A percentile compares a stretch with the other conserved stretches of the same genome.
phyloP scores from a whole-genome alignment of 2,329 filamentous ascomycete genomes.

The Arthrobotrys megalospora region DNA sequence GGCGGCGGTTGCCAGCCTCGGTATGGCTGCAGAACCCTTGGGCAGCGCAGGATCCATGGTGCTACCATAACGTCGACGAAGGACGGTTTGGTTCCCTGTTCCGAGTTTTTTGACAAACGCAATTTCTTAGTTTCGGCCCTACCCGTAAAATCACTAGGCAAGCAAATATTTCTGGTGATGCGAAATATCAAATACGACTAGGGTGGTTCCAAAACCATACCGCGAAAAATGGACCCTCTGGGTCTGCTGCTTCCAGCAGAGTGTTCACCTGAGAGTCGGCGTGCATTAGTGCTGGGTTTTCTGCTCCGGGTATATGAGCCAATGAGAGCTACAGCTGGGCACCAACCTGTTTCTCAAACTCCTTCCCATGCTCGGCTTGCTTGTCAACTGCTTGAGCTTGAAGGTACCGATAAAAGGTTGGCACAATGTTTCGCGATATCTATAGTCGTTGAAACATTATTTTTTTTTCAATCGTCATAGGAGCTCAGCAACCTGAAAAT shows the following conservation, averaged over 20 bases:
- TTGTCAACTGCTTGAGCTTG: slow-evolving; percentile 75
- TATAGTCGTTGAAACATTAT: slow-evolving; percentile 65
- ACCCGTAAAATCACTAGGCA: slow-evolving; percentile 16
- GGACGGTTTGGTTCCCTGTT: slow-evolving; percentile 65
- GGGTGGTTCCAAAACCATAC: slow-evolving; percentile 45
- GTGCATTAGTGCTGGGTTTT: slow-evolving; percentile 55
- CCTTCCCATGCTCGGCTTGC: slow-evolving; percentile 74
- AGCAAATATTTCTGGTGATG: slow-evolving; percentile 17
- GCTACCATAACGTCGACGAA: slow-evolving; percentile 68
- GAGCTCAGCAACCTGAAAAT: slow-evolving; percentile 9
- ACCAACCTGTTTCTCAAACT: slow-evolving; percentile 78
- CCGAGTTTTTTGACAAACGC: slow-evolving; percentile 3
- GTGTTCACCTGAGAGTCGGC: slow-evolving; percentile 64
- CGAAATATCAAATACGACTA: slow-evolving; percentile 22
- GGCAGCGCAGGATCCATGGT: slow-evolving; percentile 68
- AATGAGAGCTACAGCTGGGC: slow-evolving; percentile 40
- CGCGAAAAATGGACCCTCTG: slow-evolving; percentile 64
- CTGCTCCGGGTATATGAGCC: slow-evolving; percentile 23
- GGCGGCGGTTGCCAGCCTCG: slow-evolving; percentile 67
- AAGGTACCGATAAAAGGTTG: slow-evolving; percentile 81
- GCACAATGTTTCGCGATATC: slow-evolving; percentile 83
- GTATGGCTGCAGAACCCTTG: slow-evolving; percentile 67
- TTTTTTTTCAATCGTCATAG: slow-evolving; percentile 4
- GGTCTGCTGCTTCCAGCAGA: slow-evolving; percentile 66
- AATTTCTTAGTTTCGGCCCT: slow-evolving; percentile 22